A percentile compares a stretch with the other conserved stretches of the same genome.
These are phyloP conservation scores for Flueggea neowawraea DNA, from an alignment of 441 rosid genomes.

Conservation along the genomic window DNA sequence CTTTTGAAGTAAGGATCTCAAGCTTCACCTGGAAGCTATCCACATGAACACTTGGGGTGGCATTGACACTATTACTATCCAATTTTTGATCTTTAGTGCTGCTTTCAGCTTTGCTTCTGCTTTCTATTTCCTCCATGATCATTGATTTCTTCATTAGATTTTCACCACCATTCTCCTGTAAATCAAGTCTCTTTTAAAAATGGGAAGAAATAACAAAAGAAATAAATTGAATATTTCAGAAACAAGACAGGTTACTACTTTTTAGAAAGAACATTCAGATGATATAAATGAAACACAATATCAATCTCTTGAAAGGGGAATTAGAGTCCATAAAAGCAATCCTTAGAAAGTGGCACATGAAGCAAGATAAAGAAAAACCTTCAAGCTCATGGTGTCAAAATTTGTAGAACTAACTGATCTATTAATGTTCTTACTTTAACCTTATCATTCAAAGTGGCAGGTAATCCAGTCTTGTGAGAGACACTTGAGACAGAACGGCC, in stretches of 20 bases:
- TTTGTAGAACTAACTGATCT: too few species aligned
- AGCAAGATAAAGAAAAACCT: too few species aligned
- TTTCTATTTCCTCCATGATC: slow-evolving; percentile 34
- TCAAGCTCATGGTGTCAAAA: too few species aligned
- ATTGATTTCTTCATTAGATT: slow-evolving; percentile 20
- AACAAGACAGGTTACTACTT: too few species aligned
- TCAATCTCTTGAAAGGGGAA: too few species aligned
- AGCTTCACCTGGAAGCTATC: slow-evolving; percentile 24
- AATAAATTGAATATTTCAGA: too few species aligned
- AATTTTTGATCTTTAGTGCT: slow-evolving; percentile 21
- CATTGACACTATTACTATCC: slow-evolving; percentile 23
- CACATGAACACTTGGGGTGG: slow-evolving; percentile 25
- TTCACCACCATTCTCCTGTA: slow-evolving; percentile 30
- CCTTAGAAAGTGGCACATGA: too few species aligned
- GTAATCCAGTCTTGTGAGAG: slow-evolving; percentile 29
- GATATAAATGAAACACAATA: too few species aligned
- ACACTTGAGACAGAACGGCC: slow-evolving; percentile 27
- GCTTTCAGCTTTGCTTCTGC: slow-evolving; percentile 31
- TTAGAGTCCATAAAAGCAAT: too few species aligned
- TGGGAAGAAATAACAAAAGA: not conserved
- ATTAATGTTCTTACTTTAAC: slow-evolving; percentile 33
- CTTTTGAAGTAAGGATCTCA: not conserved
- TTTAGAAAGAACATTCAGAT: too few species aligned
- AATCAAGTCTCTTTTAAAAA: not conserved
- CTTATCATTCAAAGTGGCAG: slow-evolving; percentile 35